Conservation (phyloP, 164 flowering plant genomes). For the Aristolochia californica region DNA sequence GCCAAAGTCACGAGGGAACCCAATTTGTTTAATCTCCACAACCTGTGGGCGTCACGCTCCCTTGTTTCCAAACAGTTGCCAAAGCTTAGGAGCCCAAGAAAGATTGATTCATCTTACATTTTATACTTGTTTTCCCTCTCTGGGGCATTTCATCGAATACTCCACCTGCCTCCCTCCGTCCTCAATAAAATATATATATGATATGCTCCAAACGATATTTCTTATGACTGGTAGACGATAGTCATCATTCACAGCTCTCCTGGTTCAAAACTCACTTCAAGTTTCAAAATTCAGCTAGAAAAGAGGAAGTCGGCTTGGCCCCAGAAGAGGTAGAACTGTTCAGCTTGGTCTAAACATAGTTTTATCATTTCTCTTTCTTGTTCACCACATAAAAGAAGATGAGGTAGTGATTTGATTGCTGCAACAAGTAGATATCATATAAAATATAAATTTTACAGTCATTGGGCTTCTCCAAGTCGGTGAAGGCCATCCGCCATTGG, state of each 20-base stretch:
- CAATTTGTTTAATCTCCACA: constrained; percentile 12
- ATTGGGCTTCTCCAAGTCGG: constrained; percentile 4
- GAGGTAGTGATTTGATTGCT: constrained; percentile 1
- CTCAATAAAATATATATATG: too few relatives aligned
- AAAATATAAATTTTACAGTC: neutral
- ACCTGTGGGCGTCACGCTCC: constrained; percentile 8
- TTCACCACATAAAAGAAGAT: neutral
- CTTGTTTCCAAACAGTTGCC: constrained; percentile 2
- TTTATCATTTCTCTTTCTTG: too few relatives aligned
- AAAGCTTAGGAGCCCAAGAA: constrained; percentile 9
- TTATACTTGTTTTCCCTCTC: neutral
- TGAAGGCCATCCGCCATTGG: constrained; percentile 8
- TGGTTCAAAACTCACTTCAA: too few relatives aligned
- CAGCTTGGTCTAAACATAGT: too few relatives aligned
- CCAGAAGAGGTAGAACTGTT: too few relatives aligned
- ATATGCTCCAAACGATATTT: too few relatives aligned
- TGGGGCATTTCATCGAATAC: neutral
- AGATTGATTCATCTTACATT: constrained; percentile 8
- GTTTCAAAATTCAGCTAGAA: too few relatives aligned
- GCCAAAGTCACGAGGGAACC: constrained; percentile 11
- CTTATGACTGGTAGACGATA: too few relatives aligned
- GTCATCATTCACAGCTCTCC: too few relatives aligned
- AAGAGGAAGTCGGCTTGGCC: too few relatives aligned
- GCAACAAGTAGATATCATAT: constrained; percentile 1
- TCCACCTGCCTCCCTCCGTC: neutral